Percentiles rank a stretch among this genome's conserved stretches.
Conservation (phyloP, 2,329 filamentous ascomycete genomes). For the Calonectria pseudoreteaudii region DNA sequence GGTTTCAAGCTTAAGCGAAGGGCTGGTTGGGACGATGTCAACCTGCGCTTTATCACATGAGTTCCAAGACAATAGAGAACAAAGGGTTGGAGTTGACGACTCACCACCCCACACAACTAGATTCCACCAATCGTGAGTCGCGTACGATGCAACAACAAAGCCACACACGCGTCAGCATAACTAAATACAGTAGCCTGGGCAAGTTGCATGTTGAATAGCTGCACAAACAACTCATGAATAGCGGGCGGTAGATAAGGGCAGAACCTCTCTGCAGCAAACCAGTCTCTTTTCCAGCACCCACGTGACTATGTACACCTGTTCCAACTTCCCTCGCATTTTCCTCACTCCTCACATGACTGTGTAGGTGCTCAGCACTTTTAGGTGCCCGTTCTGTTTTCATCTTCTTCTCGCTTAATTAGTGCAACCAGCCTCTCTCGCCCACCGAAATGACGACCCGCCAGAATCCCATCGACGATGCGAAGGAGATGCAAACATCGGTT, state of each 20-base stretch:
- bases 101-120: not conserved
- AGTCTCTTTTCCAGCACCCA: not conserved
- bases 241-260: not conserved
- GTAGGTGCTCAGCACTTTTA: not conserved
- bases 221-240: not conserved
- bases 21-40: slow-evolving; percentile 5
- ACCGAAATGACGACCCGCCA: slow-evolving; percentile 56
- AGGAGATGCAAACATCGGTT: slow-evolving; percentile 75
- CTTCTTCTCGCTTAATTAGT: not conserved
- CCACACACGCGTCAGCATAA: not conserved
- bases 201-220: not conserved
- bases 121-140: not conserved
- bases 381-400: not conserved
- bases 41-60: not conserved
- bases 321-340: not conserved
- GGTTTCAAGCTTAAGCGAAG: not conserved
- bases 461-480: slow-evolving; percentile 76
- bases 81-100: not conserved
- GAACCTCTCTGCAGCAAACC: not conserved
- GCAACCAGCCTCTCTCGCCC: not conserved
- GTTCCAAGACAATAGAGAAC: not conserved
- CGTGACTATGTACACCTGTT: not conserved
- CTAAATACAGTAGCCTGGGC: not conserved
- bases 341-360: not conserved
- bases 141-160: not conserved